Evolutionary conservation across 2,329 filamentous ascomycete species (phyloP).

Genomic region (Beauveria caledonica): DNA sequence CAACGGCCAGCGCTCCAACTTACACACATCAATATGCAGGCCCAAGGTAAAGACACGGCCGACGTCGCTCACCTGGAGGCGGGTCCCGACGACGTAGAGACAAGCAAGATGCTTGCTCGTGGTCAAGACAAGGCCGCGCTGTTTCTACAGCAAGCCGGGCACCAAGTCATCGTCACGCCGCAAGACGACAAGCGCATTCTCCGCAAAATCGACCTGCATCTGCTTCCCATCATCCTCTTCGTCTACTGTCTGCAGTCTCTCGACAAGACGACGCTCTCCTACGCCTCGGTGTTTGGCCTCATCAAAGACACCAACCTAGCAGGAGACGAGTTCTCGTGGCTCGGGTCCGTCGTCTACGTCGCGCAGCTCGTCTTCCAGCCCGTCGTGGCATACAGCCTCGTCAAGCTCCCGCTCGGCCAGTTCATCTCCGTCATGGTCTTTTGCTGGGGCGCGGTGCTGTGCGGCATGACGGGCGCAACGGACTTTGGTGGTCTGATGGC

Average conservation of each 20-base stretch:
- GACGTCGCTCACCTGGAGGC: neutral
- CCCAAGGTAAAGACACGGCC: neutral
- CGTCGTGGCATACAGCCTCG: constrained; percentile 44
- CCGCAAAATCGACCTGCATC: constrained; percentile 39
- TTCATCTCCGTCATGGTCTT: constrained; percentile 42
- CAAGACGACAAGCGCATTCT: constrained; percentile 41
- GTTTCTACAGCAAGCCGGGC: constrained; percentile 36
- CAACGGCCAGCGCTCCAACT: too few species aligned
- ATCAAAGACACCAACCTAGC: constrained; percentile 41
- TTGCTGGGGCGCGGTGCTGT: constrained; percentile 44
- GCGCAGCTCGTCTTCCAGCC: constrained; percentile 37
- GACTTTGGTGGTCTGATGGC: constrained; percentile 38
- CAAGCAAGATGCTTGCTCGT: neutral
- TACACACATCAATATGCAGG: neutral
- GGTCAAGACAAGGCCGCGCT: constrained; percentile 38
- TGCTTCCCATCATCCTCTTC: constrained; percentile 42
- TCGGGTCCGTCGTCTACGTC: constrained; percentile 34
- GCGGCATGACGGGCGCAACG: constrained; percentile 43
- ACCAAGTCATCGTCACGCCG: constrained; percentile 38
- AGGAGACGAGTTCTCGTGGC: constrained; percentile 55
- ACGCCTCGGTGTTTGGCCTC: constrained; percentile 57
- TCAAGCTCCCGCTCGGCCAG: constrained; percentile 47
- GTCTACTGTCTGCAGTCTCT: constrained; percentile 37
- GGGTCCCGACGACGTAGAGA: neutral
- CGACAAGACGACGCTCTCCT: constrained; percentile 38